Evolutionary conservation across 495 filamentous ascomycete genomes (phyloP).

Genomic region (Hyaloscypha variabilis): DNA sequence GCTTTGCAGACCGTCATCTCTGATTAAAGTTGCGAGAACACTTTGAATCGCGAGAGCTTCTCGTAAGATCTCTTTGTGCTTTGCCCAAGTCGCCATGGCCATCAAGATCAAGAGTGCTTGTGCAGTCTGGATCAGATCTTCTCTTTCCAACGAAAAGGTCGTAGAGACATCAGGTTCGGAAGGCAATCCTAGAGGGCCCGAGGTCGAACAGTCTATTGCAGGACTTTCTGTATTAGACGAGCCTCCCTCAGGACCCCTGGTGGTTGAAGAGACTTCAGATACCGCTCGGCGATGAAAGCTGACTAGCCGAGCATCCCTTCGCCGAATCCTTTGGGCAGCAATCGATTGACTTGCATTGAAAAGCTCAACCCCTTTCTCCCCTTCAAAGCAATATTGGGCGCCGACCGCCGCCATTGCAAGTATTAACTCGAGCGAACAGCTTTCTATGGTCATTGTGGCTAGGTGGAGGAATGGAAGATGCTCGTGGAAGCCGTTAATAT

Average conservation of each 20-base stretch:
- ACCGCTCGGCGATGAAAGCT: constrained; percentile 1
- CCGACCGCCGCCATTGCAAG: constrained; percentile 94
- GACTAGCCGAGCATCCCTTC: constrained; percentile 63
- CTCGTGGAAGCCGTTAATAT: constrained; percentile 90
- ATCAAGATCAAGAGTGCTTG: constrained; percentile 96
- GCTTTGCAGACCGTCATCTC: constrained; percentile 36
- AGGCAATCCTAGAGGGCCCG: not conserved
- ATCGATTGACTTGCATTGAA: constrained; percentile 84
- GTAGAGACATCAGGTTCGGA: not conserved
- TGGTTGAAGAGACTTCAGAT: not conserved
- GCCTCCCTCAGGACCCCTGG: not conserved
- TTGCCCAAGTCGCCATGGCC: constrained; percentile 83
- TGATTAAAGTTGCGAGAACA: constrained; percentile 55
- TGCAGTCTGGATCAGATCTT: constrained; percentile 79
- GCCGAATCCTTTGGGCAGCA: constrained; percentile 80
- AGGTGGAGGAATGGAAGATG: constrained; percentile 94
- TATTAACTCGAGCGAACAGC: constrained; percentile 84
- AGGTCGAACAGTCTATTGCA: not conserved
- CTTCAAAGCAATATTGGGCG: constrained; percentile 84
- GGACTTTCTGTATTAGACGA: not conserved
- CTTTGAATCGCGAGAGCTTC: constrained; percentile 81
- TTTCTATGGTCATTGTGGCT: constrained; percentile 75
- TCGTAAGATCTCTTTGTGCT: constrained; percentile 82
- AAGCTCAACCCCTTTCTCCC: constrained; percentile 57
- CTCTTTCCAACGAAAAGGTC: not conserved